Percentiles rank a stretch among this genome's conserved stretches.
Evolutionary conservation across 2,329 filamentous ascomycete species (phyloP).

Genomic region (Capronia epimyces): DNA sequence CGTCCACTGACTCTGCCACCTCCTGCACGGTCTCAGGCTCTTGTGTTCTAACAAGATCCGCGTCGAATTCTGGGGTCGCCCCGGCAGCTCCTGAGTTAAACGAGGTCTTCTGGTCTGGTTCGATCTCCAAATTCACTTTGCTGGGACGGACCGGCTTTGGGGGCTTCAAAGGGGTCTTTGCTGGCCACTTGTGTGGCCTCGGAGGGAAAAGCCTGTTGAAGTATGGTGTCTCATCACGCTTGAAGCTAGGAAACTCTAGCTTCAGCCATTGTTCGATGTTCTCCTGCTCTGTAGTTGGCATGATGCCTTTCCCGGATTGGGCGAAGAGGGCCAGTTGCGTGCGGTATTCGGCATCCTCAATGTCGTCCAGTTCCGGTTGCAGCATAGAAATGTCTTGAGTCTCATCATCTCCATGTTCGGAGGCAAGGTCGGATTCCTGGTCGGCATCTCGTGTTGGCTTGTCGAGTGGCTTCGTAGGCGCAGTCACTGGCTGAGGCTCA

Average conservation of each 20-base stretch:
- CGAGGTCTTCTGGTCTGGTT: constrained; percentile 75
- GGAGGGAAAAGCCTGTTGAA: constrained; percentile 80
- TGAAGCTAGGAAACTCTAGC: constrained; percentile 75
- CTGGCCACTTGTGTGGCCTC: constrained; percentile 67
- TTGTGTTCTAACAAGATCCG: constrained; percentile 36
- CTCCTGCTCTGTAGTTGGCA: constrained; percentile 22
- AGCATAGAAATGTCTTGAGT: constrained; percentile 23
- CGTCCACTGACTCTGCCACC: constrained; percentile 46
- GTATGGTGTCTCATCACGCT: constrained; percentile 65
- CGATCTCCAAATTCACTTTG: constrained; percentile 82
- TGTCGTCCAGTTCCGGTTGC: constrained; percentile 17
- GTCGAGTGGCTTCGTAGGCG: constrained; percentile 14
- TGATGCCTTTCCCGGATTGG: constrained; percentile 37
- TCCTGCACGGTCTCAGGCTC: constrained; percentile 40
- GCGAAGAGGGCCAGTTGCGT: constrained; percentile 45
- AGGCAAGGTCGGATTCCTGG: constrained; percentile 21
- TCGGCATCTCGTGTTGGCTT: constrained; percentile 15
- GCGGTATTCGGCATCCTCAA: constrained; percentile 36
- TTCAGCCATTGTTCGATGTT: constrained; percentile 39
- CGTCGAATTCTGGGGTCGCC: constrained; percentile 7
- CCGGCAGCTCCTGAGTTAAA: constrained; percentile 60
- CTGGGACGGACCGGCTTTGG: constrained; percentile 78
- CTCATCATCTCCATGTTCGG: constrained; percentile 18
- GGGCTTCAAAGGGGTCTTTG: constrained; percentile 71
- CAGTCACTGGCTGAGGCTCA: constrained; percentile 5